A percentile compares a stretch with the other conserved stretches of the same genome.
Evolutionary conservation across 1,284 basidiomycete species (phyloP).

Genomic region (Apiotrichum gamsii): DNA sequence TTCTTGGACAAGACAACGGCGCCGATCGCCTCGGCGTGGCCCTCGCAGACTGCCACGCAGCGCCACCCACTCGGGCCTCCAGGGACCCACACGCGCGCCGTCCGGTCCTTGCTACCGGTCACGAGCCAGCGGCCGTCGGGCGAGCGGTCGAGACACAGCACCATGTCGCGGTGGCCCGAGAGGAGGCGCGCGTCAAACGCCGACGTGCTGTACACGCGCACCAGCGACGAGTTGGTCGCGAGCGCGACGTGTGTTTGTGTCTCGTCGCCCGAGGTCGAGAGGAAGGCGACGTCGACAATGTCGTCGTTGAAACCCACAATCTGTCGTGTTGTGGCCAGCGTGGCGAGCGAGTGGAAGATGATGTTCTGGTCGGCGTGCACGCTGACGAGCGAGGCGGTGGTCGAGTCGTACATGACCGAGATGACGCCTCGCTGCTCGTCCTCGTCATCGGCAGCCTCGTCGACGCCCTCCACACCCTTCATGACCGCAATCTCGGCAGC

Average conservation of each 20-base stretch:
- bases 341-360: slow-evolving; percentile 69
- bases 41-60: slow-evolving; percentile 82
- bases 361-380: slow-evolving; percentile 96
- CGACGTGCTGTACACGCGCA: slow-evolving; percentile 71
- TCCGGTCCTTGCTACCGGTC: slow-evolving; percentile 87
- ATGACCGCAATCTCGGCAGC: slow-evolving; percentile 61
- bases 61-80: slow-evolving; percentile 54
- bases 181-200: slow-evolving; percentile 74
- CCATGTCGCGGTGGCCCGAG: slow-evolving; percentile 83
- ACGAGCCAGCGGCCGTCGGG: slow-evolving; percentile 66
- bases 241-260: slow-evolving; percentile 64
- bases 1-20: slow-evolving; percentile 72
- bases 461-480: slow-evolving; percentile 47
- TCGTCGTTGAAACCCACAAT: slow-evolving; percentile 97
- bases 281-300: slow-evolving; percentile 80
- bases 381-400: slow-evolving; percentile 66
- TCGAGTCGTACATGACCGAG: slow-evolving; percentile 53
- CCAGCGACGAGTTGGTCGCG: slow-evolving; percentile 89
- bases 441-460: slow-evolving; percentile 55
- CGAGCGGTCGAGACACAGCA: slow-evolving; percentile 73
- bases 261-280: slow-evolving; percentile 47
- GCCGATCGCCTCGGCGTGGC: slow-evolving; percentile 90
- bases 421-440: slow-evolving; percentile 58
- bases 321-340: slow-evolving; percentile 65
- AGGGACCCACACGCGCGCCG: slow-evolving; percentile 78